Conservation (phyloP, 257 asterid species). For the Primulina tabacum region DNA sequence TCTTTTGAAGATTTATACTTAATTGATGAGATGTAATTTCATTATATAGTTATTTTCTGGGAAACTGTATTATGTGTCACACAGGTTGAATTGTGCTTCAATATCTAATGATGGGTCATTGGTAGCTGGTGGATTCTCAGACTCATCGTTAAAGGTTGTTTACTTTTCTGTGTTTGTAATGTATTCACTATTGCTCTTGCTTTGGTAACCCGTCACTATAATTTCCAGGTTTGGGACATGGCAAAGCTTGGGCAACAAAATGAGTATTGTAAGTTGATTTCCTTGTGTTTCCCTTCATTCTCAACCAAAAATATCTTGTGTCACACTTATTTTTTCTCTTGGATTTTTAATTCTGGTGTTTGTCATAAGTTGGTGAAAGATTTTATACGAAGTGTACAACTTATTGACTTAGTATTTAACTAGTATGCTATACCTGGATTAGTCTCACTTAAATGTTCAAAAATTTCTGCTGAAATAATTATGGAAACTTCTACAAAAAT, state of each 20-base stretch:
- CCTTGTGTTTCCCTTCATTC: slow-evolving; percentile 13
- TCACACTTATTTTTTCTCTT: not conserved
- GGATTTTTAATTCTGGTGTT: not conserved
- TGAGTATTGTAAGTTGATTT: slow-evolving; percentile 51
- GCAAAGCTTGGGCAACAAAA: slow-evolving; percentile 88
- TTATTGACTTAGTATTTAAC: not conserved
- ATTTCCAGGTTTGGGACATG: slow-evolving; percentile 95
- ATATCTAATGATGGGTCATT: slow-evolving; percentile 94
- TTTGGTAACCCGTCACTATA: slow-evolving; percentile 27
- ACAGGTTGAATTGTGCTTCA: slow-evolving; percentile 84
- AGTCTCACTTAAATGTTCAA: not conserved
- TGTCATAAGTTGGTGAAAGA: not conserved
- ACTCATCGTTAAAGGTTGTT: slow-evolving; percentile 85
- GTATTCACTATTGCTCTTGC: slow-evolving; percentile 19
- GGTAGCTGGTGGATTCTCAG: slow-evolving; percentile 98
- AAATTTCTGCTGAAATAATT: not conserved
- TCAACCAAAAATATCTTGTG: not conserved
- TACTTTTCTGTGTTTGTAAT: slow-evolving; percentile 21
- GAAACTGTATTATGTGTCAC: slow-evolving; percentile 15
- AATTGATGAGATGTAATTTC: too few relatives aligned
- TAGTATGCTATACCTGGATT: not conserved
- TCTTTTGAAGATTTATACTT: not conserved
- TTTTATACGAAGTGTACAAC: not conserved
- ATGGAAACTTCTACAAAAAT: too few relatives aligned
- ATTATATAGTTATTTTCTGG: slow-evolving; percentile 19